Evolutionary conservation across 2,329 filamentous ascomycete genomes (phyloP).

Genomic region (Hypomyces perniciosus): DNA sequence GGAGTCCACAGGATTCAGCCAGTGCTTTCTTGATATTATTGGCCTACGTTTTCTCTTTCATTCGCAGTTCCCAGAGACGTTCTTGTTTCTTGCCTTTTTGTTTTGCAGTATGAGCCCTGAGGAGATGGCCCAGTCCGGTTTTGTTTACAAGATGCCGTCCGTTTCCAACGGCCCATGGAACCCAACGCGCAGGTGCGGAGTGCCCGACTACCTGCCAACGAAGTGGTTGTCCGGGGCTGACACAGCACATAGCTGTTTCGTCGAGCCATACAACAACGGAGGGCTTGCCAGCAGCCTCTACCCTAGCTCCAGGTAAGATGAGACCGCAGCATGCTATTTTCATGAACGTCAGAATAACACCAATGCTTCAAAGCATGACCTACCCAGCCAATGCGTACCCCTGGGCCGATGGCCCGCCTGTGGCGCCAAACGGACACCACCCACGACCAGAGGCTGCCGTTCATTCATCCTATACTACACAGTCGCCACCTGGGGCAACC

Average conservation of each 20-base stretch:
- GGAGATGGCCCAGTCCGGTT: conserved; percentile 42
- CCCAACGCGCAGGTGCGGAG: conserved; percentile 47
- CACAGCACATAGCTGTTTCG: conserved; percentile 23
- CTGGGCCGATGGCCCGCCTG: conserved; percentile 17
- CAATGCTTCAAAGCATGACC: conserved; percentile 34
- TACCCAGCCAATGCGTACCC: conserved; percentile 33
- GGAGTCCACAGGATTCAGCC: conserved; percentile 8
- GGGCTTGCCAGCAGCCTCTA: conserved; percentile 33
- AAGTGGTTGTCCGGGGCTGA: conserved; percentile 9
- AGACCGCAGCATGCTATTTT: conserved; percentile 10
- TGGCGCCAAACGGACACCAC: conserved; percentile 28
- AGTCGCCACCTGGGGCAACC: conserved; percentile 36
- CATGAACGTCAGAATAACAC: conserved; percentile 26
- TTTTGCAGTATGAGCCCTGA: conserved; percentile 29
- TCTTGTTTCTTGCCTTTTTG: neutral
- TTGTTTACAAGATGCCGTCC: conserved; percentile 41
- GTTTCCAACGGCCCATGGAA: conserved; percentile 45
- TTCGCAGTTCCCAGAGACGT: neutral
- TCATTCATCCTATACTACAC: conserved; percentile 36
- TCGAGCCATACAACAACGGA: conserved; percentile 26
- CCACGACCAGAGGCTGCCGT: conserved; percentile 36
- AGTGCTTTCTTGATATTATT: conserved; percentile 2
- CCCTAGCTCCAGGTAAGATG: conserved; percentile 34
- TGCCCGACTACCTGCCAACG: conserved; percentile 7
- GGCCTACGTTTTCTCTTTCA: neutral